Evolutionary conservation across 106 monocot genomes (phyloP).

Genomic region (Dendrobium officinale): DNA sequence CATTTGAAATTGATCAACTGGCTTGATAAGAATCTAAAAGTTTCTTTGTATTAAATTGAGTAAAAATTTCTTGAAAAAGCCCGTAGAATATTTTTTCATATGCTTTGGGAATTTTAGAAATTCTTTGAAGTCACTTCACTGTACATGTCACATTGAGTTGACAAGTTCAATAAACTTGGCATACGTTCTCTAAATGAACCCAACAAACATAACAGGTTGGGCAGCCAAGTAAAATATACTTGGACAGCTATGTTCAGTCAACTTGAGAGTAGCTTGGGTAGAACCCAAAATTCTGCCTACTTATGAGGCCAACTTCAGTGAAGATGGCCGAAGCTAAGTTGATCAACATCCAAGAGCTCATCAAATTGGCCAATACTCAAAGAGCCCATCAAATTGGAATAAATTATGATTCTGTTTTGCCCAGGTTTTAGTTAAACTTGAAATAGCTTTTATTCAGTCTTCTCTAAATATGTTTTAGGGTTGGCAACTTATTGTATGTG

Average conservation of each 20-base stretch:
- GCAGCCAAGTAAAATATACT: background rate
- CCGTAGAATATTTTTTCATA: background rate
- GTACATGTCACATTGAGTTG: background rate
- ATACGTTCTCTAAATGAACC: background rate
- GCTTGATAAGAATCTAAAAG: background rate
- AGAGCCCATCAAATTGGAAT: no score
- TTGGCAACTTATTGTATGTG: background rate
- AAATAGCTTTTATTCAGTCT: no score
- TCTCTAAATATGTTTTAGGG: no score
- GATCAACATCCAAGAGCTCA: background rate
- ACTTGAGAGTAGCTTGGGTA: no score
- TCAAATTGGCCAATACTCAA: no score
- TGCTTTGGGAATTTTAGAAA: background rate
- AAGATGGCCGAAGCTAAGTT: background rate
- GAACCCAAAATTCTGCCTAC: background rate
- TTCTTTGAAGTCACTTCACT: background rate
- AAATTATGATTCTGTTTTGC: no score
- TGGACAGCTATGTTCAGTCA: background rate
- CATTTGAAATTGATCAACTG: background rate
- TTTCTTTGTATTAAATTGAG: background rate
- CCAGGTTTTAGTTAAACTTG: no score
- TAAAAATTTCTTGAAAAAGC: background rate
- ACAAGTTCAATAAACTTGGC: background rate
- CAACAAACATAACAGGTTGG: background rate
- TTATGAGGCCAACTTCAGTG: background rate